Conservation (phyloP, 371 early-diverging fungal species). For the Syncephalastrum sp. region DNA sequence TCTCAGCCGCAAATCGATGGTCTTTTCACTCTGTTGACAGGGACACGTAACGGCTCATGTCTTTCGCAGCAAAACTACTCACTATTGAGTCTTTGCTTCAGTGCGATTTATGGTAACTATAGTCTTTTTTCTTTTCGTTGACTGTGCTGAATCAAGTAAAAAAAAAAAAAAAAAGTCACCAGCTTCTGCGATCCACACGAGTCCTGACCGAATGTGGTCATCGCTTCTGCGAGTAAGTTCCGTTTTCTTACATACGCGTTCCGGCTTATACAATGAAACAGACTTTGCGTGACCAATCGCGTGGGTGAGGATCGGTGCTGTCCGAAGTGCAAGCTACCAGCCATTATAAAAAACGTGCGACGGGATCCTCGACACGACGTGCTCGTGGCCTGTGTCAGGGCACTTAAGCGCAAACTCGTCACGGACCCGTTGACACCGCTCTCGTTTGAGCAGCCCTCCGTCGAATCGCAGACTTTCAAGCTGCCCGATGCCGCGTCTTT, state of each 20-base stretch:
- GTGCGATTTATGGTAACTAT: constrained; percentile 18
- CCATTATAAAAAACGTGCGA: constrained; percentile 23
- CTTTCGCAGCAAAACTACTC: constrained; percentile 11
- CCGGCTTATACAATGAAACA: constrained; percentile 9
- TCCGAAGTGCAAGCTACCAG: constrained; percentile 24
- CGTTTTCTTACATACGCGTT: not conserved
- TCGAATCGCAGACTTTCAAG: too few species aligned
- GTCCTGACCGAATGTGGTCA: constrained; percentile 31
- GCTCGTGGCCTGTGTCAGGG: constrained; percentile 20
- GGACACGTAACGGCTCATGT: constrained; percentile 3
- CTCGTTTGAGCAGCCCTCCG: too few species aligned
- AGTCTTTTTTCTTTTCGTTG: not conserved
- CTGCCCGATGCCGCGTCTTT: too few species aligned
- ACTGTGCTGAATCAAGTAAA: not conserved
- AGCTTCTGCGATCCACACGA: constrained; percentile 16
- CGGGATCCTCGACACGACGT: constrained; percentile 24
- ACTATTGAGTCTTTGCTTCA: constrained; percentile 12
- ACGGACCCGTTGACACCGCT: too few species aligned
- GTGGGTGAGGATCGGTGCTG: constrained; percentile 15
- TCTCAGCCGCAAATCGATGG: constrained; percentile 1
- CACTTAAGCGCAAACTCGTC: too few species aligned
- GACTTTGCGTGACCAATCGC: constrained; percentile 17
- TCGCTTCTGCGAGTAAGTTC: constrained; percentile 17
- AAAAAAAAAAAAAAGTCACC: constrained; percentile 4
- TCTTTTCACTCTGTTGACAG: not conserved